Base-by-base conservation (phyloP, 139 green algal species). In the Chlorella sp. region DNA sequence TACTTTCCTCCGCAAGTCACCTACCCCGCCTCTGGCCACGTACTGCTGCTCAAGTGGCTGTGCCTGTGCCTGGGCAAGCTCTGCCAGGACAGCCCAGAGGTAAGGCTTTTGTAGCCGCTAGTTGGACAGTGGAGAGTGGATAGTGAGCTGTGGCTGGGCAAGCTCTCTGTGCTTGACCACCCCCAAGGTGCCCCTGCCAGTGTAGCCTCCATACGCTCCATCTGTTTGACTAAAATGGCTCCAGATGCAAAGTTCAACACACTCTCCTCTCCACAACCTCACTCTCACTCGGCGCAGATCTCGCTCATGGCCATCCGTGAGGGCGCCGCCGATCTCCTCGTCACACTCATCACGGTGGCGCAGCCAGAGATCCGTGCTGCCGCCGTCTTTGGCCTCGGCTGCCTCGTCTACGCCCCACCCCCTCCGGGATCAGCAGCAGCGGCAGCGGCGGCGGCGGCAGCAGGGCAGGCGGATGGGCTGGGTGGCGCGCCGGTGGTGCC, bases 41-140 rank as follows among this genome's bases (percentile, higher is more conserved):
- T 67, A 10, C 77, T 96, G 63, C 87, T 99, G 69, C 82, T 92
- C 35, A 93, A 94, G 69, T 99, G 95, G 95, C 81, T 97, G 35
- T 92, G 89, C 77, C 81, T 99, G 30, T 92, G 86, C 69, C 71
- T 97, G 26, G 94, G 91, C 27, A 96, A 97, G 76, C 82, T 99
- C 61, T 93, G 65, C 51, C 73, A 89, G 68, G 76, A 88, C 73
- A 77, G 82, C 51, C 84, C 86, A 42, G 87, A 92, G 59, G 63
- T 88, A 67, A 59, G 88, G 30, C 62, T 36, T 31, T 34, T 42
- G 23, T 26, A 22, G 2, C n/a, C n/a, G n/a, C n/a, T n/a, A n/a
- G n/a, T n/a, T n/a, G n/a, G n/a, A n/a, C n/a, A n/a, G n/a, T n/a
- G n/a, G n/a, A n/a, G n/a, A n/a, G n/a, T n/a, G n/a, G n/a, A n/a